Evolutionary conservation across 2,329 filamentous ascomycete species (phyloP).

Genomic region (Ascochyta clinopodiicola): DNA sequence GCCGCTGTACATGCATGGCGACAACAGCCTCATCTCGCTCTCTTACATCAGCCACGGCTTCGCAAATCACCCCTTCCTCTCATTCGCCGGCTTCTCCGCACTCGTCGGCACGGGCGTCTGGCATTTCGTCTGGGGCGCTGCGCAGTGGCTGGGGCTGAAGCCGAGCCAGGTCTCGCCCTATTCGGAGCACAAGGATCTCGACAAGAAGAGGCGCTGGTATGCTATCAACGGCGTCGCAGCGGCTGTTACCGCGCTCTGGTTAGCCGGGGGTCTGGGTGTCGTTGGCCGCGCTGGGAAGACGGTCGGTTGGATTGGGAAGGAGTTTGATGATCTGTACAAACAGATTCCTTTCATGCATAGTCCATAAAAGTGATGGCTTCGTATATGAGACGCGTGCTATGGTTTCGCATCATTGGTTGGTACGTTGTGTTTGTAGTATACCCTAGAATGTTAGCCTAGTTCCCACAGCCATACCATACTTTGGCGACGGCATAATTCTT

Average conservation of each 20-base stretch:
- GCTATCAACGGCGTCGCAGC: conserved; percentile 70
- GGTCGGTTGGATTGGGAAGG: conserved; percentile 78
- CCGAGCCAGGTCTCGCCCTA: conserved; percentile 61
- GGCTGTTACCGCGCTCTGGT: conserved; percentile 72
- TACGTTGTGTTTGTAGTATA: conserved; percentile 26
- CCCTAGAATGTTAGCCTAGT: conserved; percentile 18
- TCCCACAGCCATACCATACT: no score
- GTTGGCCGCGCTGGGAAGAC: conserved; percentile 74
- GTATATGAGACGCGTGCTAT: neutral
- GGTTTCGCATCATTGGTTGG: conserved; percentile 4
- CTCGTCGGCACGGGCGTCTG: conserved; percentile 72
- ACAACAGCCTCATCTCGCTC: conserved; percentile 83
- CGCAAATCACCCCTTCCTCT: conserved; percentile 69
- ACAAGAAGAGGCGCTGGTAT: conserved; percentile 72
- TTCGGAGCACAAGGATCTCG: conserved; percentile 57
- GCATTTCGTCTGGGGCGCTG: conserved; percentile 84
- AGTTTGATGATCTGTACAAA: conserved; percentile 78
- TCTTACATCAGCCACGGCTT: conserved; percentile 88
- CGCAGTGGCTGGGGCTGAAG: conserved; percentile 76
- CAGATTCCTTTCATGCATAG: conserved; percentile 61
- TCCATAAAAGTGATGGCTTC: conserved; percentile 30
- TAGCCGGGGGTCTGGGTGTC: conserved; percentile 79
- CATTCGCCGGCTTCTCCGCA: conserved; percentile 72
- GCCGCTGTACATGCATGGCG: conserved; percentile 79
- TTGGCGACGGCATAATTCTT: no score